phyloP scores from a whole-genome alignment of 179 eudicot genomes.

The Vitellaria paradoxa region DNA sequence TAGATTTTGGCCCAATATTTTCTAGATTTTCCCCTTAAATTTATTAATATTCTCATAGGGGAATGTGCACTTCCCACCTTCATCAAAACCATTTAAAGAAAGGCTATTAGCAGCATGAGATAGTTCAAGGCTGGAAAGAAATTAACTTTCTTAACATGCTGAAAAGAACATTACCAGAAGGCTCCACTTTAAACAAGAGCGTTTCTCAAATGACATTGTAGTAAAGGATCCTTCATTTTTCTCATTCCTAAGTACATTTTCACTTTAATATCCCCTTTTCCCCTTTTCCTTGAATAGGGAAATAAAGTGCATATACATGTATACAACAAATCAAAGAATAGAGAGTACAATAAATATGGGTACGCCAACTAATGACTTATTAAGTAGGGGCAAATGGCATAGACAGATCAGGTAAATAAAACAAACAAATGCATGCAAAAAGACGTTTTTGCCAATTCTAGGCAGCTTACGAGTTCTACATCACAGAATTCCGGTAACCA shows the following conservation, averaged over 20 bases:
- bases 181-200: neutral
- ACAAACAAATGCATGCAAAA: no score
- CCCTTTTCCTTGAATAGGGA: no score
- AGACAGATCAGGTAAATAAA: no score
- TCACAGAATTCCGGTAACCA: neutral
- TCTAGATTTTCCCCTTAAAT: no score
- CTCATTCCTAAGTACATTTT: neutral
- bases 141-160: neutral
- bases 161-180: neutral
- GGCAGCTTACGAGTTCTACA: neutral
- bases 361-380: neutral
- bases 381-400: no score
- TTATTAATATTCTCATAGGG: no score
- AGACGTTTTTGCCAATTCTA: no score
- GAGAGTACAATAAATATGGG: neutral
- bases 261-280: neutral
- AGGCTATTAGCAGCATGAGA: slow-evolving; percentile 1
- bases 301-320: neutral
- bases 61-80: neutral
- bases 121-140: neutral
- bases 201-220: neutral
- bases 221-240: no score
- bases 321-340: neutral
- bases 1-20: no score
- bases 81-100: neutral